phyloP scores from a whole-genome alignment of 495 filamentous ascomycete genomes.

The Penicillium subrubescens region DNA sequence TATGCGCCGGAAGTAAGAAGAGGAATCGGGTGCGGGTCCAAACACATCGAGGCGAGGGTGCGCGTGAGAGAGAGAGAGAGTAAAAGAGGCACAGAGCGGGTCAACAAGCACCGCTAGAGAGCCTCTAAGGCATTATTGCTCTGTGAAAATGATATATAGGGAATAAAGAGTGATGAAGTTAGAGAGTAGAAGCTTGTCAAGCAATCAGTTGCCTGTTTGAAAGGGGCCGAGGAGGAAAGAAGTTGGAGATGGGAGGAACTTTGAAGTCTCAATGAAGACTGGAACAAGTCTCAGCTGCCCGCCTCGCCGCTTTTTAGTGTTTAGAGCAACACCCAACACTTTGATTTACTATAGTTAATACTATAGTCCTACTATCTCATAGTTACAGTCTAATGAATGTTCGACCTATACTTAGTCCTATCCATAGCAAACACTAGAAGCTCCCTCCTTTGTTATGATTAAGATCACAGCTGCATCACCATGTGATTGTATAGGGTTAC shows the following conservation, averaged over 20 bases:
- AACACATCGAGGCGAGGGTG: conserved; percentile 20
- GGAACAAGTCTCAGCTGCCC: background rate
- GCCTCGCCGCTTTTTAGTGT: conserved; percentile 17
- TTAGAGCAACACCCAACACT: background rate
- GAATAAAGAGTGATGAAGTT: background rate
- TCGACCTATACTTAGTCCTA: background rate
- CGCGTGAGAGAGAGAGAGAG: background rate
- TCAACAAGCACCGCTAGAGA: conserved; percentile 13
- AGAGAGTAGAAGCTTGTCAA: background rate
- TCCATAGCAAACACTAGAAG: background rate
- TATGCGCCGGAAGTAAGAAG: conserved; percentile 12
- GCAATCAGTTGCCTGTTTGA: background rate
- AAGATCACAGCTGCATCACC: background rate
- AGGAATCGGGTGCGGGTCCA: conserved; percentile 16
- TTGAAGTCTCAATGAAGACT: no score
- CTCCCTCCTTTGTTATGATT: background rate
- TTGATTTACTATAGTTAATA: background rate
- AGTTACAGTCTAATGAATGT: background rate
- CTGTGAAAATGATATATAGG: background rate
- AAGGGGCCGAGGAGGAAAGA: conserved; percentile 3
- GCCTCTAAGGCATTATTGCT: conserved; percentile 21
- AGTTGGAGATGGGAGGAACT: background rate
- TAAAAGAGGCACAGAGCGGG: background rate
- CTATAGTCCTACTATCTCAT: background rate
- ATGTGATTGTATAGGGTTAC: background rate